These are phyloP conservation scores for Dendryphion nanum DNA, from an alignment of 2,329 filamentous ascomycete species.

Conservation along the genomic window DNA sequence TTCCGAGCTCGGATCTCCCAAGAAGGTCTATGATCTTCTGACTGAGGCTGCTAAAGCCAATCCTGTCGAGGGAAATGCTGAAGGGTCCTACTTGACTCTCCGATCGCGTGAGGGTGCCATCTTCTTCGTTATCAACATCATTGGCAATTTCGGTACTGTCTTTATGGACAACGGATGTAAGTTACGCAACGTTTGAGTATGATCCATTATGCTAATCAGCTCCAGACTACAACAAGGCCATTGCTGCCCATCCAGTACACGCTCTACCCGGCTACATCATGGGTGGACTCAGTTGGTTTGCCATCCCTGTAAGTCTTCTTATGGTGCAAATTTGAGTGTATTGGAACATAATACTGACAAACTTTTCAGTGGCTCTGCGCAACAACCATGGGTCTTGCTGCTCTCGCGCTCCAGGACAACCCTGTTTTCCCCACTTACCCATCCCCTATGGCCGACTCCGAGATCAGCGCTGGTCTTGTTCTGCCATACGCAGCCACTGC, in stretches of 20 bases:
- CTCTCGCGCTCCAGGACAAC: conserved; percentile 42
- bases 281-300: conserved; percentile 48
- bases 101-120: conserved; percentile 74
- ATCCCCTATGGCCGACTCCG: conserved; percentile 3
- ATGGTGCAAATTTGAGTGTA: too few species aligned
- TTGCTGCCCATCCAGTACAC: conserved; percentile 79
- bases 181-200: too few species aligned
- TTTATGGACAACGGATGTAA: conserved; percentile 81
- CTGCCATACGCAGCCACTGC: conserved; percentile 32
- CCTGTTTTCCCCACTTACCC: conserved; percentile 46
- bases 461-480: conserved; percentile 27
- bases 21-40: conserved; percentile 75
- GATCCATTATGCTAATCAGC: conserved; percentile 56
- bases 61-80: conserved; percentile 74
- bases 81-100: conserved; percentile 87
- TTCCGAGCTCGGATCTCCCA: conserved; percentile 69
- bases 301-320: conserved; percentile 37
- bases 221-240: conserved; percentile 76
- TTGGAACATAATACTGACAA: not conserved
- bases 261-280: conserved; percentile 68
- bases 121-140: conserved; percentile 88
- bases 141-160: conserved; percentile 79
- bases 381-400: conserved; percentile 44
- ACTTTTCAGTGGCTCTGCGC: conserved; percentile 41
- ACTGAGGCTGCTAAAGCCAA: conserved; percentile 64